Evolutionary conservation across 2,329 filamentous ascomycete species (phyloP), one percentile per base, ranked within the genome.

Genomic region (Thielaviopsis ethacetica): DNA sequence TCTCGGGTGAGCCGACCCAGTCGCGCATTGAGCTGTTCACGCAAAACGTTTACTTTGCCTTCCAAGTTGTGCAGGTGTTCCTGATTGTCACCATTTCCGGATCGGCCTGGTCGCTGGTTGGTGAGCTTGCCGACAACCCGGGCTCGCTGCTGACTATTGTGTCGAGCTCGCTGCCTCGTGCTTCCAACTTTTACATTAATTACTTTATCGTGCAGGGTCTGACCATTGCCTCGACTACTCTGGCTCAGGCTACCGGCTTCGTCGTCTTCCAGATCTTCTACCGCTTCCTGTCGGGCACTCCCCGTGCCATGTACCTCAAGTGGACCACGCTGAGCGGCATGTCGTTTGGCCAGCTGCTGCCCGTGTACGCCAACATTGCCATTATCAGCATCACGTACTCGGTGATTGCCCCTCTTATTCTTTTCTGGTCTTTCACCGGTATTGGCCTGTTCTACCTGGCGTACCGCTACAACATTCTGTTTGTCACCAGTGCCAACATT

Each of bases 51-150:
- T 97, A 94, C 75, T 98, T 95, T 67, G 82, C 80, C 53, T 94
- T 94, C 73, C 88, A 93, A 69, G 82, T 97, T 51, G 77, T 96
- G 21, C 91, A 97, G 68, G 88, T 95, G 52, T 97, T 97, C 73
- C 73, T 97, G 60, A 82, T 97, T 54, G 84, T 88, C 0, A 95
- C 91, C 0, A 64, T 97, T 30, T 80, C 87, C 1, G 91, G 89
- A 17, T 84, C 89, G 1, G 91, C 91, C 10, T 82, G 88, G 2
- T 79, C 84, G 5, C 81, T 88, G 0, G 77, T 83, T 13, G 72
- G 78, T 15, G 66, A 82, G 51, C 83, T 94, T 57, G 76, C 81
- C 21, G 47, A 82, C 0, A 65, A 88, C 3, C 89, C 90, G 0
- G 68, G 73, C 2, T 71, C 72, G 0, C 79, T 82, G 6, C 81